A percentile compares a stretch with the other conserved stretches of the same genome.
Evolutionary conservation across 768 basidiomycete species (phyloP).

Genomic region (Phanerochaete sordida): DNA sequence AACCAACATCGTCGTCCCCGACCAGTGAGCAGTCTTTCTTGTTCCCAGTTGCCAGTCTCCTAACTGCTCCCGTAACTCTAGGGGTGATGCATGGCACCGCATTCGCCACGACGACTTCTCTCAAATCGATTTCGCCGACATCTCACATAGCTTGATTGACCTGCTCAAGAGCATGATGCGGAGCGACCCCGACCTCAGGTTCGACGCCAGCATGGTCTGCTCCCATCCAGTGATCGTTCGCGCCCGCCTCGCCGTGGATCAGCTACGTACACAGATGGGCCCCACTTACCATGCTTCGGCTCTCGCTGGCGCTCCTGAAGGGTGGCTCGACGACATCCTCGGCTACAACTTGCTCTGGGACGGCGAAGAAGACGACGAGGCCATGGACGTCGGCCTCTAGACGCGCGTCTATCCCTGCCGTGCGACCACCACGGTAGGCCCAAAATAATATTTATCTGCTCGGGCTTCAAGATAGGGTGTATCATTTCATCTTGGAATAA

Average conservation of each 20-base stretch:
- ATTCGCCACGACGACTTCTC: conserved; percentile 89
- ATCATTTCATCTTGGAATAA: not conserved
- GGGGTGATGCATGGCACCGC: conserved; percentile 93
- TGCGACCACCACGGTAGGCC: not conserved
- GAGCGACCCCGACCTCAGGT: conserved; percentile 57
- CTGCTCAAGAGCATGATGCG: conserved; percentile 80
- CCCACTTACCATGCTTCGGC: conserved; percentile 56
- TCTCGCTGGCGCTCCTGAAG: conserved; percentile 53
- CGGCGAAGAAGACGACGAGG: conserved; percentile 14
- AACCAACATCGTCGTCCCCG: conserved; percentile 94
- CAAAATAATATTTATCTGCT: conserved; percentile 3
- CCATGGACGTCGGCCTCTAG: conserved; percentile 25
- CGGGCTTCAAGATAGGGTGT: not conserved
- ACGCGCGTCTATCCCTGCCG: not conserved
- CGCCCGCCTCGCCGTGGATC: conserved; percentile 63
- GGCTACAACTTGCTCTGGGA: conserved; percentile 11
- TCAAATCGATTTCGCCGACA: conserved; percentile 64
- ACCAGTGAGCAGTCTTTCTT: conserved; percentile 63
- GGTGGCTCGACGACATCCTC: conserved; percentile 67
- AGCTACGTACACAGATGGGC: conserved; percentile 35
- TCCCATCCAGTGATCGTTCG: conserved; percentile 61
- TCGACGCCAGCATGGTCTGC: conserved; percentile 54
- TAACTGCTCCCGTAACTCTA: conserved; percentile 30
- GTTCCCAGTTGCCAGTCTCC: conserved; percentile 8
- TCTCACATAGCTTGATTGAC: conserved; percentile 60